phyloP scores from a whole-genome alignment of 176 grass and related monocot species.

The Dactylis glomerata region DNA sequence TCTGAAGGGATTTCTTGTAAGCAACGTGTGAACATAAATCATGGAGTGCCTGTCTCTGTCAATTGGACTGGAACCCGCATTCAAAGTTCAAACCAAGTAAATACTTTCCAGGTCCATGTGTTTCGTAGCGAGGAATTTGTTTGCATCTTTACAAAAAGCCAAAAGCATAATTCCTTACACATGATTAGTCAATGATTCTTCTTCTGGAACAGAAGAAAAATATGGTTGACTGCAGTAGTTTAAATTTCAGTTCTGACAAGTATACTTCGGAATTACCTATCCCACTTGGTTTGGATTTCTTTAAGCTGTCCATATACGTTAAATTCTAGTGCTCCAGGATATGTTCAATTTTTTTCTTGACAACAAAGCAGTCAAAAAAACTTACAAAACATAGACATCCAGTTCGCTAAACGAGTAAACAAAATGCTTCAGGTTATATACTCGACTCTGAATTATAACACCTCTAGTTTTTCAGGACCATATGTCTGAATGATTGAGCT shows the following conservation, averaged over 20 bases:
- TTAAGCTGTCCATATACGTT: too few species aligned
- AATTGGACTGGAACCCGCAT: conserved; percentile 17
- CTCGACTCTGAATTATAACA: too few species aligned
- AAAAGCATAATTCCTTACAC: not conserved
- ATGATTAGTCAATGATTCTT: conserved; percentile 22
- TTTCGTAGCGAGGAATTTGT: not conserved
- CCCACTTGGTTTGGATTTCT: too few species aligned
- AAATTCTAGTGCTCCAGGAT: not conserved
- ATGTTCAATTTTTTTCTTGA: not conserved
- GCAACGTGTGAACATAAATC: not conserved
- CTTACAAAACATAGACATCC: not conserved
- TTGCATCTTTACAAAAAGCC: conserved; percentile 27
- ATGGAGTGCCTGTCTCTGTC: conserved; percentile 15
- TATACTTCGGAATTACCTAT: not conserved
- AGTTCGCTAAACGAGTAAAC: not conserved
- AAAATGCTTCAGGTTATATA: too few species aligned
- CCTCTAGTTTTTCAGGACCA: too few species aligned
- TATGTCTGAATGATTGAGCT: too few species aligned
- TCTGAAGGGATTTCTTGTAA: conserved; percentile 16
- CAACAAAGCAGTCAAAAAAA: not conserved
- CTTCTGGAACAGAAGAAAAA: conserved; percentile 30
- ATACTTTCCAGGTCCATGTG: conserved; percentile 27
- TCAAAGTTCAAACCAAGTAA: conserved; percentile 40
- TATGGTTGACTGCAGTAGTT: not conserved
- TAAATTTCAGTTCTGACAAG: conserved; percentile 8